These are phyloP conservation scores for Spiraea crenata DNA, from an alignment of 331 rosid species.

Conservation along the genomic window DNA sequence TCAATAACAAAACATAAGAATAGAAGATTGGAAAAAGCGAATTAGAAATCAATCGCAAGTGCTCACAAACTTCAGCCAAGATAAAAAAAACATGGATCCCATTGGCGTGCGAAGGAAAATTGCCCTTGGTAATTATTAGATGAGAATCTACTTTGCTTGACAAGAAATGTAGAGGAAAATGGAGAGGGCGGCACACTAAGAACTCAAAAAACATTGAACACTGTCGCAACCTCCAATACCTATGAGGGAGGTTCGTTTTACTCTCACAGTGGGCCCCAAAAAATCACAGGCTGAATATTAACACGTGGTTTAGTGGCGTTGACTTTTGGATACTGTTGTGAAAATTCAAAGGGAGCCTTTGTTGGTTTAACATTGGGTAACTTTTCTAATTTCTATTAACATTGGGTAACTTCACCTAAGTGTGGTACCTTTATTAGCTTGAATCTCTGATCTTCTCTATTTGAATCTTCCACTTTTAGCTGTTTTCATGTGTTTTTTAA, in stretches of 20 bases:
- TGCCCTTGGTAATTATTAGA: not conserved
- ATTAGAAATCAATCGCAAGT: not conserved
- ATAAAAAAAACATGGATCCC: constrained; percentile 23
- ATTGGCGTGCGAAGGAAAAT: constrained; percentile 6
- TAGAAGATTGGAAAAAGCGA: not conserved
- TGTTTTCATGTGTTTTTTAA: too few relatives aligned
- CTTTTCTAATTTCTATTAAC: too few relatives aligned
- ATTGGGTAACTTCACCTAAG: too few relatives aligned
- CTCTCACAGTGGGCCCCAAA: constrained; percentile 20
- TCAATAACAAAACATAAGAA: not conserved
- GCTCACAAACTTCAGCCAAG: constrained; percentile 27
- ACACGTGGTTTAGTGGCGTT: too few relatives aligned
- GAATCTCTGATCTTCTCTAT: too few relatives aligned
- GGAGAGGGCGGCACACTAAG: not conserved
- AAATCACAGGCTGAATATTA: not conserved
- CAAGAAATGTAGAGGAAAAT: not conserved
- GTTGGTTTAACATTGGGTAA: too few relatives aligned
- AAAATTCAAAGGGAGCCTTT: too few relatives aligned
- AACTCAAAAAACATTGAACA: too few relatives aligned
- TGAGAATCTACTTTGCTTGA: not conserved
- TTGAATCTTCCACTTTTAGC: too few relatives aligned
- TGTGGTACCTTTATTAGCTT: too few relatives aligned
- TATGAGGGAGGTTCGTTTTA: constrained; percentile 8
- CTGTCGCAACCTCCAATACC: too few relatives aligned
- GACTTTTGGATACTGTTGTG: too few relatives aligned